A percentile compares a stretch with the other conserved stretches of the same genome.
These are phyloP conservation scores for Mortierella sp. DNA, from an alignment of 371 early-diverging fungal species.

Conservation along the genomic window DNA sequence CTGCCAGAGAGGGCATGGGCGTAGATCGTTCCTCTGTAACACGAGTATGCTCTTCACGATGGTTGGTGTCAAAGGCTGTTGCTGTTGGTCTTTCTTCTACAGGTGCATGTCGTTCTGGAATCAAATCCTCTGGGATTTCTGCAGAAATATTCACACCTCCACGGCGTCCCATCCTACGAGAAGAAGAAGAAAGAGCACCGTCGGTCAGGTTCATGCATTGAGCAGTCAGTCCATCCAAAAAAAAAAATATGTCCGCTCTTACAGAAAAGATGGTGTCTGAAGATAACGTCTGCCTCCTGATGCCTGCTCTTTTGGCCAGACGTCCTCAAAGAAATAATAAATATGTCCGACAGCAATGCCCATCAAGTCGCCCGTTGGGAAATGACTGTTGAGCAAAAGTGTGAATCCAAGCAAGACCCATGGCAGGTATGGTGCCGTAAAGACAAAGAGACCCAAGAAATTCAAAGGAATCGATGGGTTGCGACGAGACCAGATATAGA, in stretches of 20 bases:
- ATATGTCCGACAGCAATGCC: constrained; percentile 93
- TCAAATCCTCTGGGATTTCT: constrained; percentile 26
- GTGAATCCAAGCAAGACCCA: constrained; percentile 91
- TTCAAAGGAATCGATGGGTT: constrained; percentile 88
- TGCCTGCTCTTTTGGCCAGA: constrained; percentile 85
- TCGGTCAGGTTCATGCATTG: too few species aligned
- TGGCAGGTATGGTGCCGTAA: constrained; percentile 94
- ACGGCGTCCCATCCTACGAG: constrained; percentile 7
- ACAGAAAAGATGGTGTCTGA: constrained; percentile 73
- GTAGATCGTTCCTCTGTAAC: constrained; percentile 2
- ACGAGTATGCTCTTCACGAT: constrained; percentile 1
- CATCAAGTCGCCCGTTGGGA: constrained; percentile 85
- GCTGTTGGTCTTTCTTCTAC: background rate
- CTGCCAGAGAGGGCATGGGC: too few species aligned
- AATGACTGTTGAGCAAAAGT: constrained; percentile 71
- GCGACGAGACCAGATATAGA: constrained; percentile 96
- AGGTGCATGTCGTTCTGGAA: constrained; percentile 7
- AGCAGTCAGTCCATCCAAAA: background rate
- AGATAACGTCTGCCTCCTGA: constrained; percentile 69
- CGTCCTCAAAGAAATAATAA: constrained; percentile 94
- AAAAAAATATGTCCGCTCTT: constrained; percentile 28
- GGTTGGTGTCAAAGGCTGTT: background rate
- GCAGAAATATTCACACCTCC: constrained; percentile 31
- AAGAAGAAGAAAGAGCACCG: too few species aligned
- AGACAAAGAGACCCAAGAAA: constrained; percentile 89